Percentiles rank a stretch among this genome's conserved stretches.
Evolutionary conservation across 257 asterid species (phyloP).

Genomic region (Nicotiana noctiflora): DNA sequence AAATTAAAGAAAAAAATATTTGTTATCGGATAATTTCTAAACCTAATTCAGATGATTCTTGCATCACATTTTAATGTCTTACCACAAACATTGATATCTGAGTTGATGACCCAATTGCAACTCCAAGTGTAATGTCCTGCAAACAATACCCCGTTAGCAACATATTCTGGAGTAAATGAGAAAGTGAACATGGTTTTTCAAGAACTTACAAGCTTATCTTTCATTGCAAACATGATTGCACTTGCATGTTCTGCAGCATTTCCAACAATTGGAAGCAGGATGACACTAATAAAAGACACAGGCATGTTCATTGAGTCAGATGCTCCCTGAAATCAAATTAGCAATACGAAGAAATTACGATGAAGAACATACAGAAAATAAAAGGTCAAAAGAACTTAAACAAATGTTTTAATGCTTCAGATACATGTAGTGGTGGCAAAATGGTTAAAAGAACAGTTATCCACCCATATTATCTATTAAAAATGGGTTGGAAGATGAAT

Average conservation of each 20-base stretch:
- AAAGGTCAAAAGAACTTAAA: not conserved
- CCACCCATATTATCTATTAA: too few species aligned
- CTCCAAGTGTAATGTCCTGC: constrained; percentile 66
- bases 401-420: not conserved
- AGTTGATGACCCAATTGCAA: constrained; percentile 96
- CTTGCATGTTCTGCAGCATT: constrained; percentile 98
- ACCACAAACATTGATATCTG: constrained; percentile 99
- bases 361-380: not conserved
- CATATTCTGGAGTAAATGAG: not conserved
- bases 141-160: constrained; percentile 1
- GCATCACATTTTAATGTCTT: constrained; percentile 13
- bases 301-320: constrained; percentile 86
- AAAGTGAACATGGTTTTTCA: not conserved
- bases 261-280: constrained; percentile 90
- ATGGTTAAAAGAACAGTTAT: too few species aligned
- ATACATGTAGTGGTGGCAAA: not conserved
- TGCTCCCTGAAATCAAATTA: constrained; percentile 57
- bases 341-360: not conserved
- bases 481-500: too few species aligned
- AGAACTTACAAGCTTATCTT: constrained; percentile 50
- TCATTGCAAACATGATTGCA: constrained; percentile 99
- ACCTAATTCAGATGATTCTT: not conserved
- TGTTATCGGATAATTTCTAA: not conserved
- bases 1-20: not conserved
- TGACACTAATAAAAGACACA: constrained; percentile 77